Conservation (phyloP, 78 protist species). For the Trichosphaerium sp. region DNA sequence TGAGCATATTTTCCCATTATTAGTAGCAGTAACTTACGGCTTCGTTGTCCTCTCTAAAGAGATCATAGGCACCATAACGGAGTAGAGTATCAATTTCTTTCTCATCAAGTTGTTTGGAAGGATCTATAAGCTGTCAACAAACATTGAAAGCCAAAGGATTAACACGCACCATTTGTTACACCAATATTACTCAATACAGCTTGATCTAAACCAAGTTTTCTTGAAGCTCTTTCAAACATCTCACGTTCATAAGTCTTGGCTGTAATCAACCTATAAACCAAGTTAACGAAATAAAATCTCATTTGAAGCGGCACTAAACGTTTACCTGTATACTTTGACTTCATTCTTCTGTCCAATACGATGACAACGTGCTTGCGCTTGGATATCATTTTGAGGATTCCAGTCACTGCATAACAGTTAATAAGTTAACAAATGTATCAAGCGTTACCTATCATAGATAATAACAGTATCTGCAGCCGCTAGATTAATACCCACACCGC, state of each 20-base stretch:
- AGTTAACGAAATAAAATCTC: not conserved
- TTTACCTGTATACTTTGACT: slow-evolving; percentile 11
- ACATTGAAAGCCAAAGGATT: no score
- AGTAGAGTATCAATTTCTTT: slow-evolving; percentile 47
- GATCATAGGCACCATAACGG: slow-evolving; percentile 60
- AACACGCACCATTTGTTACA: no score
- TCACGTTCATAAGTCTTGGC: slow-evolving; percentile 27
- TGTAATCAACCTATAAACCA: slow-evolving; percentile 64
- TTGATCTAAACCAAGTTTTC: slow-evolving; percentile 41
- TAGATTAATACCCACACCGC: slow-evolving; percentile 85
- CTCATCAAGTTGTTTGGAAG: no score
- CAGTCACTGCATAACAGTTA: no score
- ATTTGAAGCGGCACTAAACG: not conserved
- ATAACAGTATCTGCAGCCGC: slow-evolving; percentile 79
- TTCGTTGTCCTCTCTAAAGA: not conserved
- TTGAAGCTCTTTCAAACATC: slow-evolving; percentile 23
- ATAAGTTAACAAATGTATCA: no score
- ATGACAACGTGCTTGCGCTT: slow-evolving; percentile 41
- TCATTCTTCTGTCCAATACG: slow-evolving; percentile 64
- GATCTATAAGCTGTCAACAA: no score
- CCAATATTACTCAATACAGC: slow-evolving; percentile 9
- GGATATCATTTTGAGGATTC: slow-evolving; percentile 89
- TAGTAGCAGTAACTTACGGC: slow-evolving; percentile 5
- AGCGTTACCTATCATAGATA: slow-evolving; percentile 76
- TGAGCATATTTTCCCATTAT: slow-evolving; percentile 25